Evolutionary conservation across 345 rosid genomes (phyloP), one percentile per base, ranked within the genome.

Genomic region (Eucalyptus polybractea): DNA sequence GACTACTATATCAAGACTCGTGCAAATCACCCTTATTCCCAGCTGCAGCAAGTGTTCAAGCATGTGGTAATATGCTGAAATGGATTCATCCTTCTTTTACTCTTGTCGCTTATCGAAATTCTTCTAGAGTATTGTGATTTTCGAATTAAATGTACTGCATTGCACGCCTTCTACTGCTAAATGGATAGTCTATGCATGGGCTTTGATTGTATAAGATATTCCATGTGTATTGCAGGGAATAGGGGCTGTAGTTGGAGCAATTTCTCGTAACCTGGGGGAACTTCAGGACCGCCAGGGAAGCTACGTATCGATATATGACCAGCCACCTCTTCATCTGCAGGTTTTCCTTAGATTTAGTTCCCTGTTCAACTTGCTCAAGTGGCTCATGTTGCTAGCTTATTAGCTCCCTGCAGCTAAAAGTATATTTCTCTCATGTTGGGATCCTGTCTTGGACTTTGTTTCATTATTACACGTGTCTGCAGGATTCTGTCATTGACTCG

Each of bases 191-290:
- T 76, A 40, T 7, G 27, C 14, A 0, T 76, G 24, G 85, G 13
- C 67, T 86, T 86, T 47, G 67, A 86, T 50, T 86, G 88, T 31
- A 3, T 86, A 50, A 86, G 89, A 60, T 87, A 58, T 86, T 69
- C 13, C 42, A 49, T 21, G 45, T 80, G 72, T 67, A 87, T 86
- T 93, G 86, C 92, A 98, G 99, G 99, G 99, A 45, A 90, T 98
- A 62, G 99, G 99, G 86, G 99, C 99, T 88, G 99, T 98, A 93
- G 96, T 95, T 90, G 99, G 99, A 80, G 99, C 99, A 29, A 91
- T 98, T 89, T 98, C 99, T 54, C 99, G 99, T 56, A 98, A 98
- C 93, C 98, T 98, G 88, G 99, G 97, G 89, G 99, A 98, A 87
- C 99, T 98, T 91, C 99, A 97, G 91, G 99, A 95, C 89, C 95